Conservation (phyloP, 345 rosid species). For the Hypericum androsaemum region DNA sequence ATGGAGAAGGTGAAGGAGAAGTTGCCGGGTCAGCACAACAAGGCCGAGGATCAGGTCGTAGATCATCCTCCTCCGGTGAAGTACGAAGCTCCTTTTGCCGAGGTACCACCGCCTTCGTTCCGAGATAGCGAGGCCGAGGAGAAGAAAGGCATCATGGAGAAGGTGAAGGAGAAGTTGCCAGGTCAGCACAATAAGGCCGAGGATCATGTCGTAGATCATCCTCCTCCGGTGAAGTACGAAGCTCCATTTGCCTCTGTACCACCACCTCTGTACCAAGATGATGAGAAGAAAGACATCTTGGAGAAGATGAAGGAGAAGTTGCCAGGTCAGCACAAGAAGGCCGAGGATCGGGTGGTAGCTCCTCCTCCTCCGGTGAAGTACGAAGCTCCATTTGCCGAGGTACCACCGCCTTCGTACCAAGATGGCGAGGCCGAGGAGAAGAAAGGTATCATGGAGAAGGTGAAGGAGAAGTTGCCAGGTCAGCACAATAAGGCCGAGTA, state of each 20-base stretch:
- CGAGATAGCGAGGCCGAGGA: constrained; percentile 21
- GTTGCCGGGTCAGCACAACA: constrained; percentile 45
- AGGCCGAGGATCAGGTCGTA: constrained; percentile 15
- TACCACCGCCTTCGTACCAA: neutral
- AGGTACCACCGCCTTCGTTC: neutral
- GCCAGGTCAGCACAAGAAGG: constrained; percentile 17
- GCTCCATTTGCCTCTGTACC: neutral
- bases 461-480: constrained; percentile 61
- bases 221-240: neutral
- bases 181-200: too few species aligned
- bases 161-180: constrained; percentile 47
- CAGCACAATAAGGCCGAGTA: constrained; percentile 26
- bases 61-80: constrained; percentile 10
- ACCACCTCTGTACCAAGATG: neutral
- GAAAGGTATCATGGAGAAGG: constrained; percentile 46
- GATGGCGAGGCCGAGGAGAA: constrained; percentile 42
- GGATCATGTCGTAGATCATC: too few species aligned
- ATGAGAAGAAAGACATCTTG: constrained; percentile 46
- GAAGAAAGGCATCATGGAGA: constrained; percentile 44
- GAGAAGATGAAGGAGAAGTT: constrained; percentile 45
- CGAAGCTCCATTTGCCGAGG: constrained; percentile 8
- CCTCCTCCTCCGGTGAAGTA: constrained; percentile 4
- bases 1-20: constrained; percentile 56
- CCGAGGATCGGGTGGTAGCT: too few species aligned
- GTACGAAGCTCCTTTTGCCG: neutral